Evolutionary conservation across 495 filamentous ascomycete genomes (phyloP), one percentile per base, ranked within the genome.

Genomic region (Sordaria brevicollis): DNA sequence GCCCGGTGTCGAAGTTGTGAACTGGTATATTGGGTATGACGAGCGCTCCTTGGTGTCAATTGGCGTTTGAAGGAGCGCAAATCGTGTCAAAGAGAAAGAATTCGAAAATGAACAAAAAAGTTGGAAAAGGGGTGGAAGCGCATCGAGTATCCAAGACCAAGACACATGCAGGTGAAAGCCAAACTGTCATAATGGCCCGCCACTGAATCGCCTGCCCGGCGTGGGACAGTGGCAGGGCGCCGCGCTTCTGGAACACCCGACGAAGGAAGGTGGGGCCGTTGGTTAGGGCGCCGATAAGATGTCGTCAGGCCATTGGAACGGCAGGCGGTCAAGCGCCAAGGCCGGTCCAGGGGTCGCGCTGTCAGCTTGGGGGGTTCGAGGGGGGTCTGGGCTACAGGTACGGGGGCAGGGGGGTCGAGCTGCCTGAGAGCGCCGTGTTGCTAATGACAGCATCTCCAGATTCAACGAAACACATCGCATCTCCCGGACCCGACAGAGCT

Each of bases 391-490:
- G n/a, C n/a, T n/a, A n/a, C n/a, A n/a, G n/a, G n/a, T n/a, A n/a
- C n/a, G n/a, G n/a, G n/a, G n/a, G n/a, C n/a, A 29, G 10, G 49
- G 49, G 49, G 43, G 21, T 57, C 49, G 25, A 54, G 43, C 43
- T 57, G 25, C 49, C 49, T 57, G 21, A 57, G 49, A 21, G 43
- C 29, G 34, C 34, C 34, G 66, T 72, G 66, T 36, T n/a, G 19
- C 35, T 35, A 68, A 71, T 76, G 73, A 76, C 74, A 76, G 72
- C 76, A 74, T 74, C 68, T 57, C 34, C 54, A 73, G 71, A 68
- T 74, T 72, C 66, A 41, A 72, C 67, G 76, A 79, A 82, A 81
- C 79, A 83, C 80, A 76, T 62, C 49, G 25, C 49, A 62, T 80
- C 71, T 81, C 79, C 73, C 72, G 70, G 76, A 68, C 67, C 39